A percentile compares a stretch with the other conserved stretches of the same genome.
phyloP scores from a whole-genome alignment of 495 filamentous ascomycete genomes.

The Talaromyces liani region DNA sequence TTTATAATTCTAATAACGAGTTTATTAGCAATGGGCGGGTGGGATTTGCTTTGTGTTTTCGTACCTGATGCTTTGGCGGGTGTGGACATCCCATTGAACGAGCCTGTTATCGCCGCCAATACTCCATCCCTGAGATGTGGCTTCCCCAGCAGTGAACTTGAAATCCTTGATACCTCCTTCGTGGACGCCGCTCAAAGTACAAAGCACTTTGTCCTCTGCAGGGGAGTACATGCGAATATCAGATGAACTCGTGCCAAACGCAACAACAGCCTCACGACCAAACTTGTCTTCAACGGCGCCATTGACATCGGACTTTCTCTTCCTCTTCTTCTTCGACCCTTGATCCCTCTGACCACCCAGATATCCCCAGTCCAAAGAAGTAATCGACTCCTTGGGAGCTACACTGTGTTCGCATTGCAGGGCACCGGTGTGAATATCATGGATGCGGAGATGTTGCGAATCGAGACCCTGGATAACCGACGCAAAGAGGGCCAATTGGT shows the following conservation, averaged over 20 bases:
- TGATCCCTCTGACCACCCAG: slow-evolving; percentile 26
- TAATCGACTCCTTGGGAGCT: slow-evolving; percentile 41
- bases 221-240: slow-evolving; percentile 49
- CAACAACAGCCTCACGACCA: slow-evolving; percentile 36
- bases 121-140: slow-evolving; percentile 47
- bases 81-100: slow-evolving; percentile 52
- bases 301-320: slow-evolving; percentile 41
- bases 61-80: slow-evolving; percentile 40
- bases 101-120: slow-evolving; percentile 52
- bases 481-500: slow-evolving; percentile 51
- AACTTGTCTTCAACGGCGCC: slow-evolving; percentile 24
- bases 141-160: slow-evolving; percentile 42
- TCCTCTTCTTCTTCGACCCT: slow-evolving; percentile 49
- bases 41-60: no score
- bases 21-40: background rate
- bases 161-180: slow-evolving; percentile 49
- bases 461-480: slow-evolving; percentile 54
- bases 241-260: slow-evolving; percentile 46
- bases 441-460: slow-evolving; percentile 51
- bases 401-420: slow-evolving; percentile 51
- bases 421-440: slow-evolving; percentile 49
- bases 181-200: slow-evolving; percentile 43
- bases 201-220: slow-evolving; percentile 41
- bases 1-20: slow-evolving; percentile 33
- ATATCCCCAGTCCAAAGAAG: slow-evolving; percentile 53